phyloP scores from a whole-genome alignment of 192 early-diverging fungal species.

The Podila minutissima region DNA sequence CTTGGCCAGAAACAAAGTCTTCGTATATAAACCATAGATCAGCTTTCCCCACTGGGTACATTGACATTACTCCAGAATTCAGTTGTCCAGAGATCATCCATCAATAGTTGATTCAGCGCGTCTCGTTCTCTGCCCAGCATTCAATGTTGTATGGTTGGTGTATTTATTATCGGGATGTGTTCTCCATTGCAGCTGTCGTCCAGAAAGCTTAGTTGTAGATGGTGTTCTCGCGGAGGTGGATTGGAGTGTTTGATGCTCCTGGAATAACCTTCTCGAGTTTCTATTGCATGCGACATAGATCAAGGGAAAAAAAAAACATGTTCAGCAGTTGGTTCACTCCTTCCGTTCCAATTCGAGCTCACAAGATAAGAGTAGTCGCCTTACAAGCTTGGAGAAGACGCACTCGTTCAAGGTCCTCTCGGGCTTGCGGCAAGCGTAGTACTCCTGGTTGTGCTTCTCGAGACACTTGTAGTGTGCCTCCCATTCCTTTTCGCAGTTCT shows the following conservation, averaged over 20 bases:
- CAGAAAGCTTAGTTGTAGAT: slow-evolving; percentile 40
- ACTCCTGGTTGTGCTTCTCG: slow-evolving; percentile 92
- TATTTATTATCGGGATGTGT: no score
- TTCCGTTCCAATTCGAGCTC: background rate
- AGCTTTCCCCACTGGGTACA: no score
- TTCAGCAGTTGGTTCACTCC: background rate
- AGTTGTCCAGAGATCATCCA: no score
- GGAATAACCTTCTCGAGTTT: slow-evolving; percentile 79
- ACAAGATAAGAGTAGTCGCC: slow-evolving; percentile 1
- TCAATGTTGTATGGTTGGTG: no score
- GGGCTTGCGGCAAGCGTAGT: slow-evolving; percentile 78
- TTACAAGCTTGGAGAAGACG: slow-evolving; percentile 87
- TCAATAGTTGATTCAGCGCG: no score
- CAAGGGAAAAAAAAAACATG: slow-evolving; percentile 1
- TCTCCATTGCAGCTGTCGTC: no score
- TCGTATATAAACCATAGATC: no score
- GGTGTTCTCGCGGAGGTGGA: slow-evolving; percentile 49
- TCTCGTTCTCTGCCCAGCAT: no score
- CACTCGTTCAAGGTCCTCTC: slow-evolving; percentile 89
- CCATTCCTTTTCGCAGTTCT: slow-evolving; percentile 89
- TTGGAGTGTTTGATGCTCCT: slow-evolving; percentile 59
- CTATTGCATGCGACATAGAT: slow-evolving; percentile 9
- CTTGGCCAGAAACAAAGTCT: no score
- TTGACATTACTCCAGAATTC: no score
- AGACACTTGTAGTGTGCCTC: slow-evolving; percentile 92